Evolutionary conservation across 495 filamentous ascomycete species (phyloP).

Genomic region (Podospora australis): DNA sequence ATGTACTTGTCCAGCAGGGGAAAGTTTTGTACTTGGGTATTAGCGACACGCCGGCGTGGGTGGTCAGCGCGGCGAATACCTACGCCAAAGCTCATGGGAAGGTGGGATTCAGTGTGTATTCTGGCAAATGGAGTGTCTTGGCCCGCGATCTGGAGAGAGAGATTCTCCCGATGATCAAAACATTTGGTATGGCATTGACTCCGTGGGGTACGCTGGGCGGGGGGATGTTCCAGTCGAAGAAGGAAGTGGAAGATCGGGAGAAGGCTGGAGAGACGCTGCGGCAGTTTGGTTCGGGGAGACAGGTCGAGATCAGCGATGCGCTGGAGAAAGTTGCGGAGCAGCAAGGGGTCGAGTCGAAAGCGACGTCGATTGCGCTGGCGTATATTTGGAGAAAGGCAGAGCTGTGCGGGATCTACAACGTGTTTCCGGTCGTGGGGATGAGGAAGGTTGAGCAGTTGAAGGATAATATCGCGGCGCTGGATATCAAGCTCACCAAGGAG

Average conservation of each 20-base stretch:
- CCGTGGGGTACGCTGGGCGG: conserved; percentile 51
- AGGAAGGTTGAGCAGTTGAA: conserved; percentile 58
- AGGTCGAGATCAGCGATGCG: conserved; percentile 32
- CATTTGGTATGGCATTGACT: conserved; percentile 53
- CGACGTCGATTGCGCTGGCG: conserved; percentile 44
- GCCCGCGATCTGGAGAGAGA: conserved; percentile 51
- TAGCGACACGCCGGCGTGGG: conserved; percentile 56
- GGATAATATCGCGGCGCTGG: conserved; percentile 55
- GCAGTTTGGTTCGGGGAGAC: conserved; percentile 20
- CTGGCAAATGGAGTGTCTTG: conserved; percentile 55
- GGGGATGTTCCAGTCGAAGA: conserved; percentile 47
- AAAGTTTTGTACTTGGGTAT: conserved; percentile 63
- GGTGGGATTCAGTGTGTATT: conserved; percentile 58
- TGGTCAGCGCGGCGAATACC: conserved; percentile 53
- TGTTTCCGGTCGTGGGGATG: conserved; percentile 46
- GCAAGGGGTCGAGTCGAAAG: conserved; percentile 31
- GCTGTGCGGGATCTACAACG: conserved; percentile 18
- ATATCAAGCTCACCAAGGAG: conserved; percentile 45
- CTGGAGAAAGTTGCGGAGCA: conserved; percentile 45
- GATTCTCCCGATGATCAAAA: conserved; percentile 49
- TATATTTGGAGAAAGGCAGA: conserved; percentile 47
- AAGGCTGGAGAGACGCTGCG: conserved; percentile 28
- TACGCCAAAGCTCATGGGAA: conserved; percentile 56
- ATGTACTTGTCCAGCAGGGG: conserved; percentile 49
- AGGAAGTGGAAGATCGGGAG: conserved; percentile 30